Evolutionary conservation across 768 basidiomycete species (phyloP), one percentile per base, ranked within the genome.

Genomic region (Kwoniella dendrophila): DNA sequence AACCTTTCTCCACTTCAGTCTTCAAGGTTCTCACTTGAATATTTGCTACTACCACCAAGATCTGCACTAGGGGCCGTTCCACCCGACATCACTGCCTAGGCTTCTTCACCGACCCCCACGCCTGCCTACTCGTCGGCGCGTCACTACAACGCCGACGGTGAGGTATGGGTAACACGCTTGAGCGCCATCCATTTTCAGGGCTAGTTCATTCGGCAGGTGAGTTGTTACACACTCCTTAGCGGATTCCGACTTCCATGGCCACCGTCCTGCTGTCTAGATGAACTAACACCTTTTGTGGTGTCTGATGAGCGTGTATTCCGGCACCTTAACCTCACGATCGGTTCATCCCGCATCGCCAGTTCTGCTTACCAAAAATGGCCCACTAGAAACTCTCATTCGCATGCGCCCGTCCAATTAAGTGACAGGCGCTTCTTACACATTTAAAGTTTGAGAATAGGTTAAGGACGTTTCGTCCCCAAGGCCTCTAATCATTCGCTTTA

Each of bases 181-280:
- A 88, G 87, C 86, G 86, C 87, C 87, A 88, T 88, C 87, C 86
- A 88, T 88, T 88, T 88, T 88, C 85, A 88, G 86, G 87, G 87
- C 87, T 87, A 88, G 87, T 88, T 87, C 85, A 86, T 89, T 89
- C 86, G 85, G 87, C 87, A 88, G 87, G 86, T 88, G 86, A 88
- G 86, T 88, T 87, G 86, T 87, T 87, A 87, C 86, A 87, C 86
- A 87, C 86, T 87, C 86, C 86, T 87, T 87, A 87, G 86, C 85
- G 85, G 87, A 81, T 87, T 87, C 85, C 84, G 85, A 87, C 87
- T 87, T 88, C 86, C 86, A 87, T 88, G 87, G 85, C 86, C 87
- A 88, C 87, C 85, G 85, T 87, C 86, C 87, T 87, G 87, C 86
- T 88, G 87, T 88, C 85, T 88, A 85, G 84, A 88, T 86, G 85